A percentile compares a stretch with the other conserved stretches of the same genome.
Evolutionary conservation across 1,284 basidiomycete genomes (phyloP).

Genomic region (Fomes fomentarius): DNA sequence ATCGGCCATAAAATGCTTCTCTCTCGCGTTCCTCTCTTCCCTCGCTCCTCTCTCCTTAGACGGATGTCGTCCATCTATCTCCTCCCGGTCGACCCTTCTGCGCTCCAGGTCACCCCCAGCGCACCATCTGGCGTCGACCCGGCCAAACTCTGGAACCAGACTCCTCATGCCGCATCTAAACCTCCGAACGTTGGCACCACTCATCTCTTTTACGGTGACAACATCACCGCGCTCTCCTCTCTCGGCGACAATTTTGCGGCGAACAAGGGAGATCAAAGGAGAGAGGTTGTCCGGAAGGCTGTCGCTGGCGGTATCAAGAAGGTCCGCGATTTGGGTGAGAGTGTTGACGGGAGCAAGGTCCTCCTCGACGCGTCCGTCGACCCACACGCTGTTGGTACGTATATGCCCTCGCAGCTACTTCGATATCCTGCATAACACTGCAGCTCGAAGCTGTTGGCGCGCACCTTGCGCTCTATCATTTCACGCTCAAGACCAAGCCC

Average conservation of each 20-base stretch:
- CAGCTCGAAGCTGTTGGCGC: slow-evolving; percentile 89
- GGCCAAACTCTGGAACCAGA: slow-evolving; percentile 46
- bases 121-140: slow-evolving; percentile 40
- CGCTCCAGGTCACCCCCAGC: slow-evolving; percentile 22
- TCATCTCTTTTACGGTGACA: slow-evolving; percentile 63
- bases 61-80: slow-evolving; percentile 44
- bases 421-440: too few species aligned
- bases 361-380: slow-evolving; percentile 65
- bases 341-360: slow-evolving; percentile 52
- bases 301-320: slow-evolving; percentile 71
- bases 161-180: slow-evolving; percentile 39
- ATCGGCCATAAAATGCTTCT: too few species aligned
- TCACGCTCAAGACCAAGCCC: slow-evolving; percentile 74
- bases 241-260: slow-evolving; percentile 61
- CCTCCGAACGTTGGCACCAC: slow-evolving; percentile 64
- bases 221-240: slow-evolving; percentile 60
- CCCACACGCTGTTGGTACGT: slow-evolving; percentile 72
- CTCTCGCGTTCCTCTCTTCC: slow-evolving; percentile 9
- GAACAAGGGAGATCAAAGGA: slow-evolving; percentile 51
- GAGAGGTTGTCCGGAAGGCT: slow-evolving; percentile 68
- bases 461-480: slow-evolving; percentile 73
- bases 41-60: slow-evolving; percentile 15
- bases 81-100: slow-evolving; percentile 45
- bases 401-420: too few species aligned
- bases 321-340: slow-evolving; percentile 58